Conservation (phyloP, 1,284 basidiomycete genomes). For the Ustilago xerochloae region DNA sequence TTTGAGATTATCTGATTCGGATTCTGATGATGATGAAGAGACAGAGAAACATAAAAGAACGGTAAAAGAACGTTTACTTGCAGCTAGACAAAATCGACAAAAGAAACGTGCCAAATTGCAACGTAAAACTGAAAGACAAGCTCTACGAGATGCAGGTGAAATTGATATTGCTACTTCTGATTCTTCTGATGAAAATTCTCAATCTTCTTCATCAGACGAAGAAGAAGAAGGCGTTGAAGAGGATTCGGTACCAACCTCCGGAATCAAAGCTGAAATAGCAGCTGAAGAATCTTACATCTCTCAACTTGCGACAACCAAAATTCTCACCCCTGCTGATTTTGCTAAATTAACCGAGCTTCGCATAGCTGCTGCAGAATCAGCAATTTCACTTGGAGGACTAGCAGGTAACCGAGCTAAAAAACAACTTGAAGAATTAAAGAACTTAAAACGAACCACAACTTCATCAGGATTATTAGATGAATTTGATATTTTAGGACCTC, state of each 20-base stretch:
- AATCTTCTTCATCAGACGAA: too few relatives aligned
- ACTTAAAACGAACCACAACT: slow-evolving; percentile 71
- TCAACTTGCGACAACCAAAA: slow-evolving; percentile 80
- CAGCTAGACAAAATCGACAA: slow-evolving; percentile 50
- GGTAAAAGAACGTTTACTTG: slow-evolving; percentile 42
- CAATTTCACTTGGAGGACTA: slow-evolving; percentile 68
- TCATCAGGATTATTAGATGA: slow-evolving; percentile 67
- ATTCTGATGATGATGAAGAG: slow-evolving; percentile 82
- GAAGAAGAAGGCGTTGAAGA: slow-evolving; percentile 57
- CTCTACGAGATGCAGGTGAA: slow-evolving; percentile 61
- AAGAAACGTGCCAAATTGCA: slow-evolving; percentile 50
- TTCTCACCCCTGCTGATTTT: slow-evolving; percentile 97
- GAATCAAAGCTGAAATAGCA: too few relatives aligned
- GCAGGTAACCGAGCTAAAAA: slow-evolving; percentile 55
- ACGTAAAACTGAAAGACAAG: slow-evolving; percentile 61
- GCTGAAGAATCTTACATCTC: slow-evolving; percentile 52
- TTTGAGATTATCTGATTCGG: slow-evolving; percentile 73
- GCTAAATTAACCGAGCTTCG: slow-evolving; percentile 90
- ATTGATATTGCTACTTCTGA: slow-evolving; percentile 61
- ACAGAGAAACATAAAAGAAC: slow-evolving; percentile 38
- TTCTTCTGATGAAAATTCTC: too few relatives aligned
- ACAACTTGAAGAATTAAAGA: slow-evolving; percentile 75
- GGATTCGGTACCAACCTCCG: too few relatives aligned
- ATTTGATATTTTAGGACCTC: slow-evolving; percentile 83
- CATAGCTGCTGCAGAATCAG: slow-evolving; percentile 78